A percentile compares a stretch with the other conserved stretches of the same genome.
Conservation (phyloP, 164 flowering plant species). For the Euptelea pleiosperma region DNA sequence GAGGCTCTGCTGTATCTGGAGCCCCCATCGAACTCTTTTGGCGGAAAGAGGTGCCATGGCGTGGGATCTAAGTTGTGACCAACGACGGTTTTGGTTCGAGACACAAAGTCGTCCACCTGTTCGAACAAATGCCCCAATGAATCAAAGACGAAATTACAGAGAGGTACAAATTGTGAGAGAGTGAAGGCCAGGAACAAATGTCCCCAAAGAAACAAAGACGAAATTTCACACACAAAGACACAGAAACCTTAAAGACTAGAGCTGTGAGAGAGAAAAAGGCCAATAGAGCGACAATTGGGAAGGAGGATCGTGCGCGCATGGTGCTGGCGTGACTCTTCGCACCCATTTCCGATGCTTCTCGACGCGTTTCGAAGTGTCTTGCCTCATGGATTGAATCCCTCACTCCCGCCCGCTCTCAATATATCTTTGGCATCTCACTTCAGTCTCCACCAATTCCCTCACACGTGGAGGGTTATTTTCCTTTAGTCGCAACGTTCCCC, state of each 20-base stretch:
- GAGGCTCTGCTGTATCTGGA: slow-evolving; percentile 39
- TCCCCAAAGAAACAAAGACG: not conserved
- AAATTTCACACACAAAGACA: not conserved
- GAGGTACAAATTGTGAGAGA: too few species aligned
- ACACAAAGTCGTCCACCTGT: slow-evolving; percentile 11
- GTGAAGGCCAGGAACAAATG: not conserved
- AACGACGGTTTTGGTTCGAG: slow-evolving; percentile 59
- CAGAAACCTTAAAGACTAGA: slow-evolving; percentile 36
- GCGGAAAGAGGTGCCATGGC: slow-evolving; percentile 85
- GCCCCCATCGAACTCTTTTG: slow-evolving; percentile 30
- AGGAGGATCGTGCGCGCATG: slow-evolving; percentile 8
- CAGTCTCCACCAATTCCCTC: too few species aligned
- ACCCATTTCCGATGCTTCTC: slow-evolving; percentile 3
- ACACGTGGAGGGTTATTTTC: too few species aligned
- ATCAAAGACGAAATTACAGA: not conserved
- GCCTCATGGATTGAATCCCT: too few species aligned
- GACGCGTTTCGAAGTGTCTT: not conserved
- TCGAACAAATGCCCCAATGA: slow-evolving; percentile 3
- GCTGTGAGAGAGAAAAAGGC: slow-evolving; percentile 37
- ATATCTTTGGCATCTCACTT: too few species aligned
- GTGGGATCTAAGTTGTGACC: slow-evolving; percentile 91
- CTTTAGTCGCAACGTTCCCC: too few species aligned
- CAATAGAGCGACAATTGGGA: slow-evolving; percentile 24
- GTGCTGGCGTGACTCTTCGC: not conserved
- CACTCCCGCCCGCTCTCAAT: too few species aligned